Evolutionary conservation across 208 protist genomes (phyloP).

Genomic region (Herpetomonas samuelpessoai): DNA sequence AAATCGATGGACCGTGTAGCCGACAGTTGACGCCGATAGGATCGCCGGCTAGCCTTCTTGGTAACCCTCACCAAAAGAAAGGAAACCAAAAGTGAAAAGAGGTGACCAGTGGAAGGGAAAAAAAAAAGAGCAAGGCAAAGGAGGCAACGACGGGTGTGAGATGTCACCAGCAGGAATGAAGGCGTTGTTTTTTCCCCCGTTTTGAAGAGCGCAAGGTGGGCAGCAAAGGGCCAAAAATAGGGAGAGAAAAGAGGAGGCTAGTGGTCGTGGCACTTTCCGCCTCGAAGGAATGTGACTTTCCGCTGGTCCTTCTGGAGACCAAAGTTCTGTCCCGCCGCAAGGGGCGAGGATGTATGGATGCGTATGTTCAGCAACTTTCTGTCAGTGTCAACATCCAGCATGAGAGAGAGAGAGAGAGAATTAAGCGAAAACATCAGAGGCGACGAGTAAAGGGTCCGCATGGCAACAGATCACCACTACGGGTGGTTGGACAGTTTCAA

Average conservation of each 20-base stretch:
- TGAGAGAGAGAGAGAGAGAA: not conserved
- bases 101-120: not conserved
- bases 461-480: too few relatives aligned
- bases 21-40: too few relatives aligned
- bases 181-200: too few relatives aligned
- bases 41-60: too few relatives aligned
- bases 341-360: not conserved
- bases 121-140: constrained; percentile 11
- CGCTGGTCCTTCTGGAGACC: too few relatives aligned
- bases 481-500: too few relatives aligned
- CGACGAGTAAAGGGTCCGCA: too few relatives aligned
- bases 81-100: constrained; percentile 9
- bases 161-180: not conserved
- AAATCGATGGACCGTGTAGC: not conserved
- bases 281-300: too few relatives aligned
- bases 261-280: not conserved
- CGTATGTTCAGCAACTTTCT: not conserved
- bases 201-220: not conserved
- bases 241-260: not conserved
- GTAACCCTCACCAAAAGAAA: constrained; percentile 11
- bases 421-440: too few relatives aligned
- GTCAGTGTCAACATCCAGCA: not conserved
- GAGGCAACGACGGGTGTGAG: constrained; percentile 5
- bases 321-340: too few relatives aligned
- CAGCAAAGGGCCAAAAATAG: not conserved